phyloP scores from a whole-genome alignment of 345 rosid species.

The Pistacia atlantica region DNA sequence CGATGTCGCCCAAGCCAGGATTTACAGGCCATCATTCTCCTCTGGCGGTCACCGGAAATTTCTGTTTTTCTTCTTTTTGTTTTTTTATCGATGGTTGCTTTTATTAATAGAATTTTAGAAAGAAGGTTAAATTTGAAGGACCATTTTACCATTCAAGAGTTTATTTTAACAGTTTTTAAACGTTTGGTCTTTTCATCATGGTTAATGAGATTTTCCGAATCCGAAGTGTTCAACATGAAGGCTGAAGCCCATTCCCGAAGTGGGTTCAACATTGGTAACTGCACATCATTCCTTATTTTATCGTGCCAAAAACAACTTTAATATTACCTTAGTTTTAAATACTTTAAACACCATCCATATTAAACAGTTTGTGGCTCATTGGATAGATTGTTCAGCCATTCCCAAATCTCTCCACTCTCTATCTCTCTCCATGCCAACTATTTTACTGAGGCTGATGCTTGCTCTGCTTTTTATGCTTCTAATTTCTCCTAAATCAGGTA shows the following conservation, averaged over 20 bases:
- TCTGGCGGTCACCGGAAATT: too few relatives aligned
- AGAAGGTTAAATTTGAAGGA: too few relatives aligned
- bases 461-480: constrained; percentile 39
- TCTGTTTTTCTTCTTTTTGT: too few relatives aligned
- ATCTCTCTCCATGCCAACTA: constrained; percentile 36
- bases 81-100: too few relatives aligned
- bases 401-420: constrained; percentile 10
- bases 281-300: constrained; percentile 1
- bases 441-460: constrained; percentile 45
- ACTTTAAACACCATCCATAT: not conserved
- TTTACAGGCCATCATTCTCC: too few relatives aligned
- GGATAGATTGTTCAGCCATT: constrained; percentile 18
- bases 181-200: too few relatives aligned
- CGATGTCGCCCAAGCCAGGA: too few relatives aligned
- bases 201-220: too few relatives aligned
- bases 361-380: constrained; percentile 6
- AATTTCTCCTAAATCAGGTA: constrained; percentile 45
- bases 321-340: not conserved
- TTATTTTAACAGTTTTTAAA: too few relatives aligned
- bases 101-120: too few relatives aligned
- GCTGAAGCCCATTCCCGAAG: not conserved
- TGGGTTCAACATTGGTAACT: not conserved
- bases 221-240: not conserved
- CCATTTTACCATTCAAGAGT: too few relatives aligned
- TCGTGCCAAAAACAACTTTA: not conserved